phyloP scores from a whole-genome alignment of 2,329 filamentous ascomycete species.

The Fusarium stilboides region DNA sequence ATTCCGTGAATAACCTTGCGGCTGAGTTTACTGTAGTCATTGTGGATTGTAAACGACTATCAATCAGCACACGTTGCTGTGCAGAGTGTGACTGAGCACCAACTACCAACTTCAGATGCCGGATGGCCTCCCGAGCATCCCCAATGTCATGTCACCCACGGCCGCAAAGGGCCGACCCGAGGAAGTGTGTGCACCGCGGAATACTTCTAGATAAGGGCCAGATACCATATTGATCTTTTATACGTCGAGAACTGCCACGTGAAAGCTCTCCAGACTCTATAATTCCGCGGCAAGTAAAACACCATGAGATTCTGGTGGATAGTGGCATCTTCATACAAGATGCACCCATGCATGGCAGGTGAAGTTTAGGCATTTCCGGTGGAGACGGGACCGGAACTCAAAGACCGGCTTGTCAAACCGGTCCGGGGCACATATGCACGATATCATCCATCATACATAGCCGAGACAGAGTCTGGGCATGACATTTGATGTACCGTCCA shows the following conservation, averaged over 20 bases:
- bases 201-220: background rate
- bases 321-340: background rate
- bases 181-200: constrained; percentile 14
- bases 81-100: no score
- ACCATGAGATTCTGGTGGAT: constrained; percentile 15
- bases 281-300: constrained; percentile 9
- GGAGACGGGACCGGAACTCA: constrained; percentile 31
- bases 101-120: constrained; percentile 8
- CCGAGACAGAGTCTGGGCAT: constrained; percentile 11
- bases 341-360: constrained; percentile 9
- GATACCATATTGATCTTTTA: background rate
- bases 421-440: constrained; percentile 33
- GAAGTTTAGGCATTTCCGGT: constrained; percentile 6
- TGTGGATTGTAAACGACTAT: constrained; percentile 19
- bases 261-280: background rate
- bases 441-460: constrained; percentile 30
- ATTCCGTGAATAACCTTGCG: background rate
- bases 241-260: background rate
- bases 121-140: constrained; percentile 12
- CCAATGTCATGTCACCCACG: constrained; percentile 16
- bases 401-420: constrained; percentile 35
- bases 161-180: constrained; percentile 30
- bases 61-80: background rate
- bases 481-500: constrained; percentile 8
- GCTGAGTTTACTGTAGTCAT: constrained; percentile 25